A percentile compares a stretch with the other conserved stretches of the same genome.
Conservation (phyloP, 2,329 filamentous ascomycete genomes). For the Aspergillus aculeatus region DNA sequence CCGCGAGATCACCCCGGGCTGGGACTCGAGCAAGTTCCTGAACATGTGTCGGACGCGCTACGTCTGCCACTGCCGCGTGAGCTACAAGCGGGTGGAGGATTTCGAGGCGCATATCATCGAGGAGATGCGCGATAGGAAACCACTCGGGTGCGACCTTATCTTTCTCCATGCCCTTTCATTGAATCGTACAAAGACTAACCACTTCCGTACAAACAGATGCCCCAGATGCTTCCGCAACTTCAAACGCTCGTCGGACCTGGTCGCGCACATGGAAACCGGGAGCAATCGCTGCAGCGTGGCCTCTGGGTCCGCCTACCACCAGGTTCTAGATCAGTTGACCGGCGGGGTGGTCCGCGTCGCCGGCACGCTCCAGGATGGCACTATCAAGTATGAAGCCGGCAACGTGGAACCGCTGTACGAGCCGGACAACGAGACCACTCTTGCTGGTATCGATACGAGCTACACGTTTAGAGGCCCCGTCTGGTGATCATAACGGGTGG, state of each 20-base stretch:
- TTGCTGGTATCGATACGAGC: slow-evolving; percentile 9
- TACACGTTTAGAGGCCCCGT: neutral
- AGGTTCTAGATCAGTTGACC: slow-evolving; percentile 39
- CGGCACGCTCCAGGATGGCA: slow-evolving; percentile 35
- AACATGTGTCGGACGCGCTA: slow-evolving; percentile 30
- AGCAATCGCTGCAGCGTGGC: slow-evolving; percentile 37
- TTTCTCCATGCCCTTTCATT: no score
- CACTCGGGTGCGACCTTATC: slow-evolving; percentile 17
- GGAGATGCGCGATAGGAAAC: slow-evolving; percentile 16
- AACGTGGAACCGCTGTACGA: slow-evolving; percentile 14
- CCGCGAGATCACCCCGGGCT: slow-evolving; percentile 17
- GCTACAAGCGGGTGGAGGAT: slow-evolving; percentile 23
- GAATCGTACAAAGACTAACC: neutral
- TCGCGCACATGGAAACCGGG: slow-evolving; percentile 43
- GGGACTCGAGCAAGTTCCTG: slow-evolving; percentile 34
- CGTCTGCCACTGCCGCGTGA: slow-evolving; percentile 35
- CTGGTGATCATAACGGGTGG: no score
- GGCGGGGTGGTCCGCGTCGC: slow-evolving; percentile 38
- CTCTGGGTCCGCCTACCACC: slow-evolving; percentile 28
- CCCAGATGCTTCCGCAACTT: slow-evolving; percentile 41
- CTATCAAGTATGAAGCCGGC: slow-evolving; percentile 32
- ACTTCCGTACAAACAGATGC: slow-evolving; percentile 27
- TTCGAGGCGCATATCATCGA: slow-evolving; percentile 37
- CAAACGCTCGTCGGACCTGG: slow-evolving; percentile 36
- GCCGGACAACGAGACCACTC: slow-evolving; percentile 6